Evolutionary conservation across 2,329 filamentous ascomycete species (phyloP), one percentile per base, ranked within the genome.

Genomic region (Colletotrichum tamarilloi): DNA sequence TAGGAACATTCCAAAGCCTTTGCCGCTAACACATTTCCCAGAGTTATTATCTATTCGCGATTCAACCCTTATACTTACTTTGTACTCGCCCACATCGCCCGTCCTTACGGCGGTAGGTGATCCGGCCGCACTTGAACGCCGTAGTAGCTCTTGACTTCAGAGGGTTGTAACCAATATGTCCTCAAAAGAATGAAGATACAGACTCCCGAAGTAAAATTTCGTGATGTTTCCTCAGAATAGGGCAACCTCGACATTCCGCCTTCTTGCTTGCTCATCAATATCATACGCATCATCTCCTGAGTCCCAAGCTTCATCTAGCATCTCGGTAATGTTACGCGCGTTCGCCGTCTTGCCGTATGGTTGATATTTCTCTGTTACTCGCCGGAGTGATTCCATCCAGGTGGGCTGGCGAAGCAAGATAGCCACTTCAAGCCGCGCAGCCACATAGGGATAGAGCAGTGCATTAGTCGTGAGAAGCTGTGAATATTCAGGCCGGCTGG

Each of bases 371-470:
- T 38, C n/a, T 11, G 38, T 55, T 9, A 30, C 55, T 30, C 64
- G 55, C 12, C 55, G 38, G n/a, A 64, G 56, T 1, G 30, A 62
- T 4, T 73, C 28, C 1, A 76, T 66, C 77, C 76, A 79, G 0
- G 32, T 14, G 1, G 75, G 62, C 9, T 65, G 56, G 0, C 42
- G 35, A 12, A 32, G 68, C 2, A 79, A 64, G 1, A 76, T 73
- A 0, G 72, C 62, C 2, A 79, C 76, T 35, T 79, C 78, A 1
- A 79, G 62, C 11, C 77, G 74, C 0, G 78, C 77, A 7, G 77
- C 76, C 0, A 76, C 72, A 24, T 77, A 78, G 3, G 78, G 78
- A 53, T 79, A 79, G 1, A 77, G 56, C 19, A 78, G 75, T 28
- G 74, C 73, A 62, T 79, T 79, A 11, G 28, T 71, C 1, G 76